Base-by-base conservation (phyloP, 352 stramenopile genomes). In the Globisporangium heterothallicum region DNA sequence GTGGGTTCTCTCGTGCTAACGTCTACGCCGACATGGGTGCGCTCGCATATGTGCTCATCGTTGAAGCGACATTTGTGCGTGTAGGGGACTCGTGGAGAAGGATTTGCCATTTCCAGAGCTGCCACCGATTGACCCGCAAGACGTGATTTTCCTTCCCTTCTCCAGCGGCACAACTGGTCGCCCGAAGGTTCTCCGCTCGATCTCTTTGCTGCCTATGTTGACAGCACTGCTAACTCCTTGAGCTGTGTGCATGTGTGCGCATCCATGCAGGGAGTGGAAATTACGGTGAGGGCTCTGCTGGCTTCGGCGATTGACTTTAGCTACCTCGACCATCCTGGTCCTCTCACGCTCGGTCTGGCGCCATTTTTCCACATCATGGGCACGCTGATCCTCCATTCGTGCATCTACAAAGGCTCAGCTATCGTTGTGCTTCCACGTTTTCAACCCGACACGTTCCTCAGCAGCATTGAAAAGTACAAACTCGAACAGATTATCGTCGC, bases 341-440 rank as follows among this genome's bases (percentile, higher is more conserved):
- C 91, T 66, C 72, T 97, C 52, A 61, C 97, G 25, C 77, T 59
- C 3, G 80, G 59, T 14, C 42, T 96, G 16, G 45, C 97, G 14
- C 93, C 90, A 14, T 95, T 97, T 58, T 97, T 96, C 72, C 92
- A 97, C 63, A 97, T 97, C 53, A 97, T 52, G 62, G 96, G 92
- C 58, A 90, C 79, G n/a, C 70, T 78, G 29, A 71, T 86, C 16
- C 66, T 94, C 29, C 63, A 97, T 38, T 83, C 81, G 52, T 66
- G 64, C n/a, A 71, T 86, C 27, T 82, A 79, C 62, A 70, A 71
- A 42, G 84, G 84, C 24, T 64, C 68, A 53, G 70, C 73, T 12
- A 56, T 92, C 0, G 72, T 97, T n/a, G 90, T 94, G 16, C 73
- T 93, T 8, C 84, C 74, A 7, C 59, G 74, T 18, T 98, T 97